A percentile compares a stretch with the other conserved stretches of the same genome.
phyloP scores from a whole-genome alignment of 768 basidiomycete genomes.

The Termitomyces sp. region DNA sequence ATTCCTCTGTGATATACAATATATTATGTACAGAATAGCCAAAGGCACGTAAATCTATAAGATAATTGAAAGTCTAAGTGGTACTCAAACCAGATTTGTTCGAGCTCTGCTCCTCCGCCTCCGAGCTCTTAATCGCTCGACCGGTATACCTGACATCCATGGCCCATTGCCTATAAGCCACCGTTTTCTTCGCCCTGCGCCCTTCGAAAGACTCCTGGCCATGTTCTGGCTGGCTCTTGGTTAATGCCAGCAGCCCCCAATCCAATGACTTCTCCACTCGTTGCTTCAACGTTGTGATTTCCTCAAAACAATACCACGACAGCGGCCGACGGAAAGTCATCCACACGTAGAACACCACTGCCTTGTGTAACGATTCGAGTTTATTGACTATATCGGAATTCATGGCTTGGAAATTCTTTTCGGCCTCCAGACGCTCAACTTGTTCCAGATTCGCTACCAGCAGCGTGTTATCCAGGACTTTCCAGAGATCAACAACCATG shows the following conservation, averaged over 20 bases:
- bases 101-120: no score
- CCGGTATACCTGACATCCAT: background rate
- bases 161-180: background rate
- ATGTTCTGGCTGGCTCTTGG: conserved; percentile 13
- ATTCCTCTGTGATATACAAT: background rate
- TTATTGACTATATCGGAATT: conserved; percentile 15
- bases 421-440: conserved; percentile 34
- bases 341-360: conserved; percentile 83
- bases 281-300: conserved; percentile 51
- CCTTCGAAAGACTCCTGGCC: background rate
- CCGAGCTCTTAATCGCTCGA: background rate
- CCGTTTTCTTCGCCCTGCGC: background rate
- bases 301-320: conserved; percentile 55
- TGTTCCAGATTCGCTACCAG: conserved; percentile 38
- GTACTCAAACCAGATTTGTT: no score
- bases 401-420: conserved; percentile 3
- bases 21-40: background rate
- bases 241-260: conserved; percentile 48
- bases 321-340: conserved; percentile 66
- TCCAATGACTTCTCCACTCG: conserved; percentile 68
- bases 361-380: conserved; percentile 77
- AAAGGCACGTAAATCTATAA: background rate
- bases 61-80: no score
- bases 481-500: conserved; percentile 39
- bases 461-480: conserved; percentile 29